Evolutionary conservation across 2,329 filamentous ascomycete genomes (phyloP).

Genomic region (Venturia effusa): DNA sequence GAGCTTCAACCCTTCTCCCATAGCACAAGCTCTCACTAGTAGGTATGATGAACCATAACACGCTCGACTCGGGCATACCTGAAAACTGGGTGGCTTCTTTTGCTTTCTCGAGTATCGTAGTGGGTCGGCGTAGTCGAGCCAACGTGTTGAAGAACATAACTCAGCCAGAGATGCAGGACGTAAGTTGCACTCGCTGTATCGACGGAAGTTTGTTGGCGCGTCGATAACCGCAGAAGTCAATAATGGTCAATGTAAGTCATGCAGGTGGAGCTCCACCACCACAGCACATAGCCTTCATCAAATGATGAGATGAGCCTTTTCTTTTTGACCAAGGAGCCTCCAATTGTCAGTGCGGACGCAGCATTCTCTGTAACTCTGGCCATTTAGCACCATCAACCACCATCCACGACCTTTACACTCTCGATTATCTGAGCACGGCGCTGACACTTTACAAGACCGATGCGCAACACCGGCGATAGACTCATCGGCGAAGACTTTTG

Average conservation of each 20-base stretch:
- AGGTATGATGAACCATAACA: background rate
- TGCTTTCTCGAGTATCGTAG: background rate
- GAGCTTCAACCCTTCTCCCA: background rate
- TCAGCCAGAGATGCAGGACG: background rate
- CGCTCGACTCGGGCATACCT: background rate
- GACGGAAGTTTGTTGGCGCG: background rate
- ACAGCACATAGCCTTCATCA: background rate
- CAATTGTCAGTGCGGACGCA: background rate
- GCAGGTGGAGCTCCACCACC: background rate
- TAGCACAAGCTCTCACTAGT: background rate
- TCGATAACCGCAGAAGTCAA: background rate
- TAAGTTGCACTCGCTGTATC: background rate
- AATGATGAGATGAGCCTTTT: background rate
- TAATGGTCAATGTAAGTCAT: background rate
- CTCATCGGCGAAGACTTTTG: too few species aligned
- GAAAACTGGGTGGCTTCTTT: background rate
- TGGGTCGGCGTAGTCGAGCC: background rate
- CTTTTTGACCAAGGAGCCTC: background rate
- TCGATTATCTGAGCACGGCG: too few species aligned
- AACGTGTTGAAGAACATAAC: background rate
- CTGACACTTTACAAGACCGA: too few species aligned
- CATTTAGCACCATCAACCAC: background rate
- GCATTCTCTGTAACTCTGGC: background rate
- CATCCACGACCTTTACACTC: too few species aligned
- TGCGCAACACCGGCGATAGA: too few species aligned